Evolutionary conservation across 352 stramenopile genomes (phyloP), one percentile per base, ranked within the genome.

Genomic region (Pythium guiyangense): DNA sequence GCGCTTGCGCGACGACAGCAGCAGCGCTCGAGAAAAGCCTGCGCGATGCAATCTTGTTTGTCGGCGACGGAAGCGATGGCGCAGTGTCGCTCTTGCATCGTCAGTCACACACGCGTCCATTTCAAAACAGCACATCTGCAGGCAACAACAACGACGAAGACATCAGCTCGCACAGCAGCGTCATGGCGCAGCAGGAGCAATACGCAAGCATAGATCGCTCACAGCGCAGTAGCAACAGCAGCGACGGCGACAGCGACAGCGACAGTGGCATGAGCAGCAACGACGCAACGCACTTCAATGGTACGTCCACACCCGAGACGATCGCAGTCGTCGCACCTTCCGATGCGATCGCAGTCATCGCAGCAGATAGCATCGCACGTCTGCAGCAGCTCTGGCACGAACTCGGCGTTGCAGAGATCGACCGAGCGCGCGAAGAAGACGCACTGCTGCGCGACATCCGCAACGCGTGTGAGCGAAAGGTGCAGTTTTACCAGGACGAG

Each of bases 391-490:
- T 83, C 12, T 83, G 73, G 73, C 43, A 39, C 20, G 25, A 50
- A 12, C 63, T 83, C 31, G 73, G 73, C 2, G 39, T 83, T 43
- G 56, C 62, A 0, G 39, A 47, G 9, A 49, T 57, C 10, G 70
- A 82, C 35, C 56, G 78, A 51, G 25, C 54, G 39, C 54, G 68
- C 27, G 64, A 83, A 56, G 43, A 67, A 60, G 53, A 64, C 47
- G 15, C 27, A 8, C 37, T 67, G 14, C 14, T 59, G 34, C 54
- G 42, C 14, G 49, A 50, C 14, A 20, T 60, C 14, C 27, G 27
- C 12, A 25, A 29, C 9, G 15, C 63, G 2, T 58, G 54, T 17
- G 31, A 52, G 18, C 25, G 49, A 4, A 63, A 57, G 22, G 12
- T 59, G 35, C 60, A 67, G 44, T 52, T 62, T 6, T 62, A 58